These are phyloP conservation scores for Rhizophora apiculata DNA, from an alignment of 345 rosid genomes.

Conservation along the genomic window DNA sequence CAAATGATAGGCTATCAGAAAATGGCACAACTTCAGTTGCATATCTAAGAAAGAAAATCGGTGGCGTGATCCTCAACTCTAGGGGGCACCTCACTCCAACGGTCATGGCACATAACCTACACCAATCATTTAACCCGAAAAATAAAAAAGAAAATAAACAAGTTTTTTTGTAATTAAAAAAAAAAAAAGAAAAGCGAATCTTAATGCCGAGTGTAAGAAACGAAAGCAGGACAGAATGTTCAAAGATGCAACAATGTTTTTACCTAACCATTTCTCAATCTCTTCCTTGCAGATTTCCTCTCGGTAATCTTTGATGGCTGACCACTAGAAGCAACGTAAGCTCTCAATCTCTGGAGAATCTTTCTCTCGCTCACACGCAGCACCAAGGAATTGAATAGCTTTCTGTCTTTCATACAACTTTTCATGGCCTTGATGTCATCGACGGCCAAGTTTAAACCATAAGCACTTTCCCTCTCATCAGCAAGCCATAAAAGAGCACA, in stretches of 20 bases:
- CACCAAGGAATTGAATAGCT: conserved; percentile 53
- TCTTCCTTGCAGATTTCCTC: conserved; percentile 22
- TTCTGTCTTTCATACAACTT: conserved; percentile 44
- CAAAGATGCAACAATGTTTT: neutral
- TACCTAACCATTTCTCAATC: conserved; percentile 22
- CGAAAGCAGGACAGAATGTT: neutral
- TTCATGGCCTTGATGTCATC: conserved; percentile 48
- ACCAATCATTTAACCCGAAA: too few species aligned
- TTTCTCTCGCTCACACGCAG: conserved; percentile 69
- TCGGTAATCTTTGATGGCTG: neutral
- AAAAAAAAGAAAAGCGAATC: too few species aligned
- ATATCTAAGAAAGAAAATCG: too few species aligned
- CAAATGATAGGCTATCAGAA: too few species aligned
- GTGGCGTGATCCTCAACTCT: too few species aligned
- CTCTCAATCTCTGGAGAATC: conserved; percentile 65
- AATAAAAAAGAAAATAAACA: too few species aligned
- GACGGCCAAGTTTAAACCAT: conserved; percentile 38
- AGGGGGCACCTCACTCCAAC: too few species aligned
- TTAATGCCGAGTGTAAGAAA: neutral
- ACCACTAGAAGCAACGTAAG: conserved; percentile 23
- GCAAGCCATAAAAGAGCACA: conserved; percentile 56
- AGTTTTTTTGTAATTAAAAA: too few species aligned
- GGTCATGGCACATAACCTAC: too few species aligned
- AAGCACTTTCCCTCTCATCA: conserved; percentile 60
- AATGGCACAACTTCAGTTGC: too few species aligned